These are phyloP conservation scores for Nicotiana otophora DNA, from an alignment of 257 asterid species.

Conservation along the genomic window DNA sequence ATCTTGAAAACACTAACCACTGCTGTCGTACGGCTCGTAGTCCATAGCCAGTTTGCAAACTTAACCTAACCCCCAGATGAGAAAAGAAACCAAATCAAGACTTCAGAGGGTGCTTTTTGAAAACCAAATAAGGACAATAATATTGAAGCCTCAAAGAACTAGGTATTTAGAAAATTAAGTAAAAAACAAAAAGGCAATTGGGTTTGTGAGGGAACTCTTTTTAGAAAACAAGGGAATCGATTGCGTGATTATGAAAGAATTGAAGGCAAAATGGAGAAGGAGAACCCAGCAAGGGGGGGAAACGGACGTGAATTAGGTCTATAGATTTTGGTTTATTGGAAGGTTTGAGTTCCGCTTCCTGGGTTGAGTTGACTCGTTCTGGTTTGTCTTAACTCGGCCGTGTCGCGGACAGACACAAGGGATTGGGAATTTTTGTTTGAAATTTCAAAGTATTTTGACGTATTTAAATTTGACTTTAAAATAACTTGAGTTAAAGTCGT, in stretches of 20 bases:
- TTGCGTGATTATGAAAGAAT: constrained; percentile 8
- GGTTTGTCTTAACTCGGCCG: background rate
- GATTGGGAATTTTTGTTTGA: background rate
- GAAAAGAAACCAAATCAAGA: background rate
- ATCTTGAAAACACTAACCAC: constrained; percentile 17
- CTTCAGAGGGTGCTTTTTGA: background rate
- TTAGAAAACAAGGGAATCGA: background rate
- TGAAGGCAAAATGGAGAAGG: constrained; percentile 2
- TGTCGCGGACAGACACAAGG: background rate
- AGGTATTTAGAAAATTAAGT: background rate
- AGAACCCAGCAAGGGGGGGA: background rate
- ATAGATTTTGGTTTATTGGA: background rate
- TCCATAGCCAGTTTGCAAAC: constrained; percentile 54
- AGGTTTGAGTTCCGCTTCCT: constrained; percentile 2
- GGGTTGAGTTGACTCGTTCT: background rate
- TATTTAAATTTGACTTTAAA: background rate
- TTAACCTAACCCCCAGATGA: background rate
- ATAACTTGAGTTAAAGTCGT: too few relatives aligned
- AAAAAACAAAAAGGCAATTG: background rate
- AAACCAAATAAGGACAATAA: background rate
- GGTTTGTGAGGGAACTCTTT: background rate
- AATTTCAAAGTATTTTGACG: background rate
- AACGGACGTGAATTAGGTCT: constrained; percentile 14
- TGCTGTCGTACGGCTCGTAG: constrained; percentile 38
- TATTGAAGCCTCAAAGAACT: background rate